A percentile compares a stretch with the other conserved stretches of the same genome.
Conservation (phyloP, 257 asterid genomes). For the Solanum sitiens region DNA sequence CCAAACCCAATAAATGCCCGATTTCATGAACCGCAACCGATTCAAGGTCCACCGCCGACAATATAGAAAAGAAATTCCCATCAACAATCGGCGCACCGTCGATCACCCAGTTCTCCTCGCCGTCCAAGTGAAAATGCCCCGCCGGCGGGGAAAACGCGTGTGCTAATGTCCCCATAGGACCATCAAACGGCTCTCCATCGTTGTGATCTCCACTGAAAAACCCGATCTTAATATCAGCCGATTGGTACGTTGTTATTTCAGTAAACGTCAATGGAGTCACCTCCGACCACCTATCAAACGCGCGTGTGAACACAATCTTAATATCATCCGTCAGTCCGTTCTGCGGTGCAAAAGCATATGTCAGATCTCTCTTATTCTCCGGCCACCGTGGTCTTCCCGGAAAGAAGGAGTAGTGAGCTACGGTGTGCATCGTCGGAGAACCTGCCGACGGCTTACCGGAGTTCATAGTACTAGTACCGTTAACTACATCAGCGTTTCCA, state of each 20-base stretch:
- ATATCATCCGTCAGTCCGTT: slow-evolving; percentile 26
- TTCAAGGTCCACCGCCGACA: slow-evolving; percentile 68
- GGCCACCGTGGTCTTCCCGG: slow-evolving; percentile 79
- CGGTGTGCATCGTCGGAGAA: slow-evolving; percentile 24
- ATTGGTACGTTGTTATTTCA: slow-evolving; percentile 23
- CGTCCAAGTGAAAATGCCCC: slow-evolving; percentile 65
- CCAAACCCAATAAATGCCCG: slow-evolving; percentile 87
- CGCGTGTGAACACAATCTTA: slow-evolving; percentile 34
- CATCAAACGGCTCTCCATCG: slow-evolving; percentile 90
- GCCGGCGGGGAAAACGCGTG: slow-evolving; percentile 87
- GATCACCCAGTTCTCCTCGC: slow-evolving; percentile 73
- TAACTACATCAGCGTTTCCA: slow-evolving; percentile 67
- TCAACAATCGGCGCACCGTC: slow-evolving; percentile 37
- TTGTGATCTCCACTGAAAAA: slow-evolving; percentile 69
- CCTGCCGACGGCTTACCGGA: slow-evolving; percentile 16
- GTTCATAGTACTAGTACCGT: slow-evolving; percentile 56
- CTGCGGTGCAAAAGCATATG: slow-evolving; percentile 50
- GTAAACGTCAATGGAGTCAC: slow-evolving; percentile 53
- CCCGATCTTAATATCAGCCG: slow-evolving; percentile 56
- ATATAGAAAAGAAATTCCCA: slow-evolving; percentile 8
- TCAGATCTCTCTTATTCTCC: slow-evolving; percentile 16
- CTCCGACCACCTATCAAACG: slow-evolving; percentile 86
- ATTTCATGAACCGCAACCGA: slow-evolving; percentile 91
- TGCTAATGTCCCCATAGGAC: slow-evolving; percentile 69
- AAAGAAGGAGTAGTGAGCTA: slow-evolving; percentile 62